phyloP scores from a whole-genome alignment of 257 asterid genomes.

The Linderniella brevidens region DNA sequence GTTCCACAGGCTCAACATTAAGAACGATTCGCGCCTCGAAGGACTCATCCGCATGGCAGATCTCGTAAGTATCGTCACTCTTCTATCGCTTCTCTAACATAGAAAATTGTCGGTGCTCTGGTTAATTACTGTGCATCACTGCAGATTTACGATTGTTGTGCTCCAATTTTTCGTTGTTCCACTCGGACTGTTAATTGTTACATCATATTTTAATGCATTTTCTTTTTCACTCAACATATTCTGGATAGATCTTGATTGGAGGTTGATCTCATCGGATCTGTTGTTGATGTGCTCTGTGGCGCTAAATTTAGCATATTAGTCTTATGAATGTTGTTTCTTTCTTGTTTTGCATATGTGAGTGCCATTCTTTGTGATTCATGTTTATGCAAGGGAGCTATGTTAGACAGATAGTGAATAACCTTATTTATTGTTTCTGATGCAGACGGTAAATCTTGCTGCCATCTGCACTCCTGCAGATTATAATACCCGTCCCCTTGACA shows the following conservation, averaged over 20 bases:
- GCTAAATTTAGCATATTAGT: no score
- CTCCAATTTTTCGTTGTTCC: no score
- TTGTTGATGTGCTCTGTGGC: no score
- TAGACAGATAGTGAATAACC: no score
- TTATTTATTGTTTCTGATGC: conserved; percentile 14
- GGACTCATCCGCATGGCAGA: conserved; percentile 93
- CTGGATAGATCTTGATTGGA: conserved; percentile 12
- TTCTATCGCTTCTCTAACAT: background rate
- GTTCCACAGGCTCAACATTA: conserved; percentile 81
- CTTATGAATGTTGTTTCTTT: background rate
- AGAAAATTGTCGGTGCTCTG: conserved; percentile 8
- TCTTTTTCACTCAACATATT: background rate
- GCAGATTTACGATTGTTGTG: conserved; percentile 1
- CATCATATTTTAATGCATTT: background rate
- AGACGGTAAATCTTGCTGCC: conserved; percentile 94
- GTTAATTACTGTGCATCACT: background rate
- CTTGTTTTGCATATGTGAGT: background rate
- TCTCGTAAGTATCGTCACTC: conserved; percentile 37
- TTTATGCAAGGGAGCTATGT: no score
- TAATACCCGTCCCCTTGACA: conserved; percentile 89
- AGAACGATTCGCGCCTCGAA: conserved; percentile 91
- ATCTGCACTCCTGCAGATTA: conserved; percentile 98
- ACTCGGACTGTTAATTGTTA: no score
- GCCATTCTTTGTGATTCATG: background rate
- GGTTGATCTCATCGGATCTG: conserved; percentile 11